Conservation (phyloP, 306 rosid species). For the Sphenostylis stenocarpa region DNA sequence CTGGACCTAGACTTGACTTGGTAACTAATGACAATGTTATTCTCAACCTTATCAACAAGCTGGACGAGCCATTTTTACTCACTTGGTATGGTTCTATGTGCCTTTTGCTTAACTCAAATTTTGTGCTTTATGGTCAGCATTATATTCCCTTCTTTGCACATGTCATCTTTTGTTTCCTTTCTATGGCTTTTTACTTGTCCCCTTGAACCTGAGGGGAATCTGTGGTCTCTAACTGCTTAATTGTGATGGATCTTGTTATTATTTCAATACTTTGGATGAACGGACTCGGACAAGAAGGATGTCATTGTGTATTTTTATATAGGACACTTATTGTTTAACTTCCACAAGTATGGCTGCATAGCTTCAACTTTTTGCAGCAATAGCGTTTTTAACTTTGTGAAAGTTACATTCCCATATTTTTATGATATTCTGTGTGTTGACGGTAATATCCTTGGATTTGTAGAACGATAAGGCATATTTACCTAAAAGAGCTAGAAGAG, state of each 20-base stretch:
- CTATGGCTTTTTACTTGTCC: not conserved
- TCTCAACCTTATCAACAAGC: conserved; percentile 89
- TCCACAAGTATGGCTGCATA: not conserved
- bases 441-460: not conserved
- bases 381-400: not conserved
- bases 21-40: conserved; percentile 85
- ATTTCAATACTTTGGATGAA: not conserved
- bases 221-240: not conserved
- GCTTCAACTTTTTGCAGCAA: not conserved
- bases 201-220: not conserved
- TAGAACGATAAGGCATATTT: not conserved
- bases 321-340: not conserved
- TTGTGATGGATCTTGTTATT: not conserved
- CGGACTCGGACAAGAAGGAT: not conserved
- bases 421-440: not conserved
- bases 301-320: not conserved
- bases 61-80: conserved; percentile 80
- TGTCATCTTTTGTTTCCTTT: not conserved
- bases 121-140: conserved; percentile 1
- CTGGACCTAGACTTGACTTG: conserved; percentile 92
- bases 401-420: not conserved
- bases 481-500: not conserved
- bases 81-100: conserved; percentile 63
- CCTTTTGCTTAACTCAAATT: not conserved
- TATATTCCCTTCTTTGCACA: not conserved